Evolutionary conservation across 495 filamentous ascomycete genomes (phyloP), one percentile per base, ranked within the genome.

Genomic region (Aspergillus affinis): DNA sequence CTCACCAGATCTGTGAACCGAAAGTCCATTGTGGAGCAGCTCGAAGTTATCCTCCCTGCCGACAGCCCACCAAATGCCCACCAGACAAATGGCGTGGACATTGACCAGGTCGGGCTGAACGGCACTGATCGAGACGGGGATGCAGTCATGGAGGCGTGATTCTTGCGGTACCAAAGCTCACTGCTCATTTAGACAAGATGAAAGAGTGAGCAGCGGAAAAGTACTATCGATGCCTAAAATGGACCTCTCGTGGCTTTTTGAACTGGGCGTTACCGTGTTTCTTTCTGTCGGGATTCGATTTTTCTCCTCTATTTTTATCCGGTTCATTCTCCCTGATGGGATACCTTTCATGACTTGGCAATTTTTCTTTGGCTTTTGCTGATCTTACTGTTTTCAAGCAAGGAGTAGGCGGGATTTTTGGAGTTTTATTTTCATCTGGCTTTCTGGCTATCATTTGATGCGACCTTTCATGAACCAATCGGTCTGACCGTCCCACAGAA

Each of bases 1-100:
- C 57, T 68, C 20, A 55, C 65, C 4, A 66, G 67, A 13, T 75
- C 75, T 1, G 69, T 69, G 49, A 71, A 48, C 30, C 73, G 72
- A 48, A 78, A 78, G 50, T 68, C 75, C 2, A 57, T 77, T 26
- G 72, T 78, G n/a, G 75, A 78, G 55, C 72, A 78, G 55, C 47
- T 78, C 18, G 65, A 75, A 54, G 64, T 78, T 20, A 48, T 78
- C 47, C 51, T 78, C 18, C 63, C 74, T 5, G 66, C 68, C 17
- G 73, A 73, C 17, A 61, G 69, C 27, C 55, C 59, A 3, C 53
- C 54, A 4, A 45, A 57, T 12, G 26, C 52, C 36, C 26, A 49
- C 13, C 54, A 60, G 23, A 55, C 26, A 23, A 60, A 64, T 59
- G 63, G 58, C 12, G 51, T 66, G 15, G 32, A 50, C 17, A 61